These are phyloP conservation scores for Cyclotella kingstonii DNA, from an alignment of 108 stramenopile genomes.

Conservation along the genomic window DNA sequence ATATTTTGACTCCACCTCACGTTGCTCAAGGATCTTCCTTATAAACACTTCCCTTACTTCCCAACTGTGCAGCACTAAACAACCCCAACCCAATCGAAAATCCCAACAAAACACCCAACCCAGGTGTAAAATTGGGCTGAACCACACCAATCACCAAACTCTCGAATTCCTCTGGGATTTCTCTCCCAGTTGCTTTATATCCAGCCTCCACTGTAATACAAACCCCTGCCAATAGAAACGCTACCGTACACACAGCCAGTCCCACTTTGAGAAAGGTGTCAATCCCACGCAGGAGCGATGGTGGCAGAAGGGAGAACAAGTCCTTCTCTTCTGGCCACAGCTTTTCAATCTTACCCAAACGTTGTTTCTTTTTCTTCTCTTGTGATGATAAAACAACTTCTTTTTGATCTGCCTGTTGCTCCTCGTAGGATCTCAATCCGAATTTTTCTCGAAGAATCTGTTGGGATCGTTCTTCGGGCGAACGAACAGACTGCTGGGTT, in stretches of 20 bases:
- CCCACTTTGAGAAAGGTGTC: slow-evolving; percentile 77
- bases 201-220: slow-evolving; percentile 78
- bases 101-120: slow-evolving; percentile 68
- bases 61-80: slow-evolving; percentile 71
- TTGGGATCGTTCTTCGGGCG: slow-evolving; percentile 61
- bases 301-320: slow-evolving; percentile 63
- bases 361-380: slow-evolving; percentile 33
- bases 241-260: slow-evolving; percentile 48
- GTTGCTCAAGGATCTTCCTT: slow-evolving; percentile 39
- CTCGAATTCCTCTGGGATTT: slow-evolving; percentile 63
- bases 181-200: slow-evolving; percentile 54
- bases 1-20: not conserved
- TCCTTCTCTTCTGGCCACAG: slow-evolving; percentile 73
- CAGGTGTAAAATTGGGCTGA: slow-evolving; percentile 85
- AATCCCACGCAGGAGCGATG: slow-evolving; percentile 55
- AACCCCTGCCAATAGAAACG: slow-evolving; percentile 70
- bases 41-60: slow-evolving; percentile 52
- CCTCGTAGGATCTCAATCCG: slow-evolving; percentile 68
- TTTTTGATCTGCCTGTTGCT: slow-evolving; percentile 56
- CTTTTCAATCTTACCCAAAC: slow-evolving; percentile 45
- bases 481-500: too few species aligned
- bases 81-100: slow-evolving; percentile 74
- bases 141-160: slow-evolving; percentile 62
- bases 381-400: slow-evolving; percentile 2
- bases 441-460: slow-evolving; percentile 68